A percentile compares a stretch with the other conserved stretches of the same genome.
Conservation (phyloP, 768 basidiomycete genomes). For the Serendipita indica region DNA sequence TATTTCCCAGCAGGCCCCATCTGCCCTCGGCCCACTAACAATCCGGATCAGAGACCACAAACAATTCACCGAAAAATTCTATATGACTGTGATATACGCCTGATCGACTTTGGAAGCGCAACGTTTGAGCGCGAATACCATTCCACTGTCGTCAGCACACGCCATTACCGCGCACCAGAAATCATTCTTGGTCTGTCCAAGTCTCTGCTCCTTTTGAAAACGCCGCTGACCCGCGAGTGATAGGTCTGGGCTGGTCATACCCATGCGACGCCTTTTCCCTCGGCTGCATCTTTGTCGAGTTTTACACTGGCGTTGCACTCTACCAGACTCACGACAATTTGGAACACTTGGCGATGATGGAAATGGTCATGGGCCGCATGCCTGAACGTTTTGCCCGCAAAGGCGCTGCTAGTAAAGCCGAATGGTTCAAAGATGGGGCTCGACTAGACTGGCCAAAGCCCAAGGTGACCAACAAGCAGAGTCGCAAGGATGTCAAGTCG, state of each 20-base stretch:
- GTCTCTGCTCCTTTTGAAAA: conserved; percentile 12
- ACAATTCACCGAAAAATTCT: neutral
- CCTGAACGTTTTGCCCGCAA: conserved; percentile 68
- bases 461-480: conserved; percentile 73
- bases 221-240: neutral
- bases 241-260: conserved; percentile 95
- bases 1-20: neutral
- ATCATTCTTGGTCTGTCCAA: conserved; percentile 79
- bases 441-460: conserved; percentile 89
- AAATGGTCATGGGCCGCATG: conserved; percentile 98
- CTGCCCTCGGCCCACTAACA: neutral
- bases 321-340: conserved; percentile 99
- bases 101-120: conserved; percentile 97
- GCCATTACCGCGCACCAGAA: conserved; percentile 97
- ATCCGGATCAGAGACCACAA: conserved; percentile 7
- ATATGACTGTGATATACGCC: conserved; percentile 47
- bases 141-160: conserved; percentile 91
- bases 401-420: conserved; percentile 68
- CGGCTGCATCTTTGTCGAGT: conserved; percentile 97
- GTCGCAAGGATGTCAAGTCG: conserved; percentile 83
- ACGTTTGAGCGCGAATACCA: conserved; percentile 98
- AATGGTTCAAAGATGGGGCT: conserved; percentile 69
- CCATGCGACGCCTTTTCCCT: conserved; percentile 98
- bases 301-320: conserved; percentile 93
- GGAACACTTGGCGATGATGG: conserved; percentile 99